phyloP scores from a whole-genome alignment of 2,329 filamentous ascomycete genomes.

The Zarea fungicola region DNA sequence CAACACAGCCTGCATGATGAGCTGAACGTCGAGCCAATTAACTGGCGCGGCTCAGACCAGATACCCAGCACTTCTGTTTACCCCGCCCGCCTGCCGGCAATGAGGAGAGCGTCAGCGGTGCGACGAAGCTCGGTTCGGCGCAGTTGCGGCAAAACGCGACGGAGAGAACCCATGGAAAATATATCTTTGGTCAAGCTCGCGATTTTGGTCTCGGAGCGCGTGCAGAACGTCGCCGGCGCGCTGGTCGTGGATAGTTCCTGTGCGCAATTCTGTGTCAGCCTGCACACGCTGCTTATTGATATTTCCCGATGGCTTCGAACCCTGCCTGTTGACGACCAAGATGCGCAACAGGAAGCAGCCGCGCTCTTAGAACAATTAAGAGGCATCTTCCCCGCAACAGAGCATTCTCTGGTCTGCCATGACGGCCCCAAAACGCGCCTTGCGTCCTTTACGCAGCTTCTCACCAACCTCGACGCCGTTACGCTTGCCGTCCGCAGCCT shows the following conservation, averaged over 20 bases:
- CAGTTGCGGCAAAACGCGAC: background rate
- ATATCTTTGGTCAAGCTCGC: background rate
- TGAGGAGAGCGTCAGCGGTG: background rate
- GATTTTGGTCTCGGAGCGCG: background rate
- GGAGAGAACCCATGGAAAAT: background rate
- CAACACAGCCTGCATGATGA: background rate
- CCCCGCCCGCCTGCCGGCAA: background rate
- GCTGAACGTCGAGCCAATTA: background rate
- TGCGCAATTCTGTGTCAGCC: background rate
- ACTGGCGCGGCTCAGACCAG: background rate
- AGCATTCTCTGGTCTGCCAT: background rate
- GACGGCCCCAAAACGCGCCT: background rate
- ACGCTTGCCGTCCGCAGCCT: background rate
- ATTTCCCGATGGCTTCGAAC: background rate
- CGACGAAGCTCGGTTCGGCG: background rate
- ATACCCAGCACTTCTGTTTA: background rate
- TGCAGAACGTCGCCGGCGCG: background rate
- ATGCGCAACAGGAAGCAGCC: background rate
- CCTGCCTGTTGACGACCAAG: background rate
- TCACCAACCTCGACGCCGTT: background rate
- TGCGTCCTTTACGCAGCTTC: background rate
- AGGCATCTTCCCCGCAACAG: background rate
- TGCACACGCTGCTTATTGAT: background rate
- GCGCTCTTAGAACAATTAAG: background rate
- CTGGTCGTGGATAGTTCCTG: background rate